Conservation (phyloP, 495 filamentous ascomycete species). For the Extremus antarcticus region DNA sequence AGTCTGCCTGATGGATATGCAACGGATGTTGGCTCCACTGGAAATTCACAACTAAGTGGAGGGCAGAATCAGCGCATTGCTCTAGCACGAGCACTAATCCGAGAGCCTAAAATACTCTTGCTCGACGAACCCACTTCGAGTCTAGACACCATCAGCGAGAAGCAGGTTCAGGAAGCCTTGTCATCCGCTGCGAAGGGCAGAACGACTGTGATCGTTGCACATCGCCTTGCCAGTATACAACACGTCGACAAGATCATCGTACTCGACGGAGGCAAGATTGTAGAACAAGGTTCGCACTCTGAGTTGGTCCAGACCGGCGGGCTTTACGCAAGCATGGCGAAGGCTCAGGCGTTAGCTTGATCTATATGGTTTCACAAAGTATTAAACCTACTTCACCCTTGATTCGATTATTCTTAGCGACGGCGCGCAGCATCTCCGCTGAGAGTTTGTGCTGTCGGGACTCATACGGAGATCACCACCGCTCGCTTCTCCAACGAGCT, state of each 20-base stretch:
- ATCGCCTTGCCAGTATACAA: conserved; percentile 22
- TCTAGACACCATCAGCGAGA: conserved; percentile 23
- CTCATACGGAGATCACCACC: too few relatives aligned
- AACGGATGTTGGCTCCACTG: conserved; percentile 20
- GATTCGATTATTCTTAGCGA: too few relatives aligned
- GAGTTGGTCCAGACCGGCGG: conserved; percentile 19
- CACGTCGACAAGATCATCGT: conserved; percentile 24
- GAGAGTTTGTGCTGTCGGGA: too few relatives aligned
- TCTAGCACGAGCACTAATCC: conserved; percentile 24
- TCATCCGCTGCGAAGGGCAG: conserved; percentile 11
- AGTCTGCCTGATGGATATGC: conserved; percentile 34
- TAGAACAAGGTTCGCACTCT: conserved; percentile 21
- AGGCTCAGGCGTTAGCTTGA: conserved; percentile 16
- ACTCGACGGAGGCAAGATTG: conserved; percentile 19
- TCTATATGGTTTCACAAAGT: neutral
- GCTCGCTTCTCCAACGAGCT: too few relatives aligned
- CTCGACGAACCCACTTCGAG: conserved; percentile 24
- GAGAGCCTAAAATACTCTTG: conserved; percentile 24
- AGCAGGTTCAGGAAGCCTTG: conserved; percentile 14
- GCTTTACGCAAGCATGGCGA: conserved; percentile 23
- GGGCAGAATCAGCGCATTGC: conserved; percentile 26
- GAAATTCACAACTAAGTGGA: conserved; percentile 19
- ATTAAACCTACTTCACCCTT: too few relatives aligned
- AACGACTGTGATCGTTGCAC: conserved; percentile 24
- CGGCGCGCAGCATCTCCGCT: too few relatives aligned